Conservation (phyloP, 805 yeast species). For the Cephaloascus fragrans region DNA sequence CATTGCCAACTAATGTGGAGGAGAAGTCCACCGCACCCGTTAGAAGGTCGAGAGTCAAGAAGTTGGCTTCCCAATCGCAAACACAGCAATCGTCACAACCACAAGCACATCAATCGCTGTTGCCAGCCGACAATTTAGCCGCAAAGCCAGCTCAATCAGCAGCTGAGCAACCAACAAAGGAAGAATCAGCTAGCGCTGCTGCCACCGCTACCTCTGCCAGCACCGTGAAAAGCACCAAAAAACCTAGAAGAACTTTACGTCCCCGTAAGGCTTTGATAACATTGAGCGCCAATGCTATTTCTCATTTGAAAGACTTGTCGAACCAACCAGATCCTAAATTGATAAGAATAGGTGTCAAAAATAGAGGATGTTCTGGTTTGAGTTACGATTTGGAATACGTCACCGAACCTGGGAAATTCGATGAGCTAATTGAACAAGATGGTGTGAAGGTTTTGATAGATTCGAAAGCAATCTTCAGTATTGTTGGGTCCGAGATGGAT, state of each 20-base stretch:
- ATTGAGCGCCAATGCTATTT: slow-evolving; percentile 64
- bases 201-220: slow-evolving; percentile 3
- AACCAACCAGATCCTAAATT: slow-evolving; percentile 82
- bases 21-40: background rate
- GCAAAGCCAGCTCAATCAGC: slow-evolving; percentile 1
- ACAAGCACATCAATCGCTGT: background rate
- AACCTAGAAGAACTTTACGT: slow-evolving; percentile 52
- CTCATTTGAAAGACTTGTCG: slow-evolving; percentile 57
- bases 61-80: background rate
- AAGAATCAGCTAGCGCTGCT: slow-evolving; percentile 3
- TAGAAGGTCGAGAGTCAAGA: background rate
- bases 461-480: slow-evolving; percentile 90
- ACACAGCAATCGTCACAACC: background rate
- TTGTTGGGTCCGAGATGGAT: slow-evolving; percentile 97
- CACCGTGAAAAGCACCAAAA: slow-evolving; percentile 4
- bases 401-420: slow-evolving; percentile 85
- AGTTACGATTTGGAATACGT: slow-evolving; percentile 90
- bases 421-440: slow-evolving; percentile 87
- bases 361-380: slow-evolving; percentile 94
- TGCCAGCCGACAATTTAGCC: no score
- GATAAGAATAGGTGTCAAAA: slow-evolving; percentile 87
- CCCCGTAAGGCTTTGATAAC: slow-evolving; percentile 90
- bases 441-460: slow-evolving; percentile 90
- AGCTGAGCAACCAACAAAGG: slow-evolving; percentile 1
- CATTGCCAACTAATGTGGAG: slow-evolving; percentile 8